Base-by-base conservation (phyloP, 176 grass and related monocot species). In the Puya raimondii region DNA sequence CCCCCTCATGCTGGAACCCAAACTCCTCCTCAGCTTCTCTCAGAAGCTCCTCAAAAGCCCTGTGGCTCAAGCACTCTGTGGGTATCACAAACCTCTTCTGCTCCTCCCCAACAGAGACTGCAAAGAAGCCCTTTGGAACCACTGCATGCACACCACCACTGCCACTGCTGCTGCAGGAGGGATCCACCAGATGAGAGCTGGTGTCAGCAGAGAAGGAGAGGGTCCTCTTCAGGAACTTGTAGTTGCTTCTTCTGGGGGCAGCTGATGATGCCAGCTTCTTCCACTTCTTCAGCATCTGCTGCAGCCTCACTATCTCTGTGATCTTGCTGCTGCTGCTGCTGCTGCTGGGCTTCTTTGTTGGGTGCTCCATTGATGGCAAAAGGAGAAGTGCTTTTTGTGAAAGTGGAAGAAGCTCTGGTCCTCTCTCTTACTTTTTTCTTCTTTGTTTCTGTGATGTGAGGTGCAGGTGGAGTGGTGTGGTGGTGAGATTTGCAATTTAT, bases 71-170 rank as follows among this genome's bases (percentile, higher is more conserved):
- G 83, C 87, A 91, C 56, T 91, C 88, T 3, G 92, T 96, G 48
- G 92, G 92, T 75, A 96, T 96, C 9, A 96, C 92, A 64, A 96
- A 96, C 78, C 92, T 75, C 68, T 82, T 84, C 92, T 86, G 91
- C 77, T 96, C 88, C 49, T 91, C 82, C 20, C 92, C 88, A 0
- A 96, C 92, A 67, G 87, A 96, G 67, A 96, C 92, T 2, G 85
- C 88, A 21, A 96, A 83, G 75, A 72, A 91, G 2, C 92, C 92
- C 78, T 81, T 86, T 2, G 92, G 92, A 15, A 83, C 70, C 26
- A 42, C 11, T 10, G 33, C 33, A 42, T 7, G 2, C 2, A 2
- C 29, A 33, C 29, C 29, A 33, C 29, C 5, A 7, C 33, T 1
- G 6, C 4, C 4, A 5, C 33, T 7, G 6, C 33, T 42, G 6